Evolutionary conservation across 2,329 filamentous ascomycete genomes (phyloP), one percentile per base, ranked within the genome.

Genomic region (Colletotrichum cereale): DNA sequence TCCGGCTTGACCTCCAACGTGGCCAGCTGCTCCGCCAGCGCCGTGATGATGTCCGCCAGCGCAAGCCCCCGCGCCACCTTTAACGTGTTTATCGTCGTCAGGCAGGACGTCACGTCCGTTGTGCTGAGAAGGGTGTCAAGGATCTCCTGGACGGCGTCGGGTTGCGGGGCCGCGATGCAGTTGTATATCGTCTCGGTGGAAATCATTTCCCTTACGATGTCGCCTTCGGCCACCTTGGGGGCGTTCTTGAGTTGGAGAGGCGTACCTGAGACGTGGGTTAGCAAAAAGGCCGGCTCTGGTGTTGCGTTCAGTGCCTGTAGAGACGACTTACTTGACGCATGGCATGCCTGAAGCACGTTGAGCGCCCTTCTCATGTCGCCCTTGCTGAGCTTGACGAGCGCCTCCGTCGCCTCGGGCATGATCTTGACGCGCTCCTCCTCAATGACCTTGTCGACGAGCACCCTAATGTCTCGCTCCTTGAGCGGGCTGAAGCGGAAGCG

Each of bases 181-280:
- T 95, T 95, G 86, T 98, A 99, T 78, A 99, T 98, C 10, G 93
- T 94, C 79, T 97, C 93, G 44, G 93, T 97, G 75, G 98, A 97
- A 75, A 94, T 89, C 71, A 76, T 86, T 38, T 98, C 96, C 50
- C 94, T 88, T 66, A 92, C 86, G 36, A 95, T 90, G 65, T 91
- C 87, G 82, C 88, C 85, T 73, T 92, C 85, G 73, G 86, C 86
- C 6, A 88, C 81, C 79, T 89, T 90, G 40, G 90, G 87, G 2
- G 83, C 87, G 75, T 89, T 85, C 77, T 87, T 89, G 50, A 87
- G 81, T 65, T 89, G 88, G 34, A 95, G 84, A 0, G 92, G 93
- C 50, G 91, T 93, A 77, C 90, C 91, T 92, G 52, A 5, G n/a
- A 69, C 2, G n/a, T 40, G 75, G 44, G 69, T 29, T 50, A 56